Evolutionary conservation across 108 stramenopile genomes (phyloP), one percentile per base, ranked within the genome.

Genomic region (Nitzschia inconspicua): DNA sequence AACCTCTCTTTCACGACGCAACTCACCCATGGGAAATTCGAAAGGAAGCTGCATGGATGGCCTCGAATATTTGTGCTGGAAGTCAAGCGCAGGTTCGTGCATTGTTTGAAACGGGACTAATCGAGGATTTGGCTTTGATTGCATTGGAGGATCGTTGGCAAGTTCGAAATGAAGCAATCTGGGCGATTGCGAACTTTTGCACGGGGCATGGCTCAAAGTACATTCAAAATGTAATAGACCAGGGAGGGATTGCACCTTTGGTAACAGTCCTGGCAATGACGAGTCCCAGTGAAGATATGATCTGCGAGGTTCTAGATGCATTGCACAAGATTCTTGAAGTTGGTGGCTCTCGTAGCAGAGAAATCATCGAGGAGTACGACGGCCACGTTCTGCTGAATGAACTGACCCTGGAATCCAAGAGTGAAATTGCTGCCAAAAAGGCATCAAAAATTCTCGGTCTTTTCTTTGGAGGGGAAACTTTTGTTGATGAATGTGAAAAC

Each of bases 1-100:
- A 20, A 3, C 23, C 2, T 8, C 66, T 74, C 8, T 44, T 74
- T 32, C n/a, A n/a, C n/a, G n/a, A n/a, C n/a, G 64, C 28, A 22
- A 46, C 53, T 42, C 11, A 29, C 13, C 34, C 84, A 72, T 75
- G 65, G 57, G 75, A 58, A 34, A 79, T 93, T 63, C 75, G 91
- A 1, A 95, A 97, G 82, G 97, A 96, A 63, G 68, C 94, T 20
- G 86, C 80, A 50, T 97, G 96, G 96, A 62, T 91, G 0, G 72
- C 88, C 6, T 89, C 86, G 65, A 98, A 98, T 65, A 86, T 98
- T 61, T 93, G 94, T 7, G 95, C 94, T 36, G 97, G 97, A 14
- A 95, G 82, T 23, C 63, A 74, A 10, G 35, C 62, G 22, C 97
- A 98, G 56, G 82, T 95, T 19, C 43, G 46, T 3, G 36, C 44